Evolutionary conservation across 805 yeast species (phyloP), one percentile per base, ranked within the genome.

Genomic region (Soucietia sequanensis): DNA sequence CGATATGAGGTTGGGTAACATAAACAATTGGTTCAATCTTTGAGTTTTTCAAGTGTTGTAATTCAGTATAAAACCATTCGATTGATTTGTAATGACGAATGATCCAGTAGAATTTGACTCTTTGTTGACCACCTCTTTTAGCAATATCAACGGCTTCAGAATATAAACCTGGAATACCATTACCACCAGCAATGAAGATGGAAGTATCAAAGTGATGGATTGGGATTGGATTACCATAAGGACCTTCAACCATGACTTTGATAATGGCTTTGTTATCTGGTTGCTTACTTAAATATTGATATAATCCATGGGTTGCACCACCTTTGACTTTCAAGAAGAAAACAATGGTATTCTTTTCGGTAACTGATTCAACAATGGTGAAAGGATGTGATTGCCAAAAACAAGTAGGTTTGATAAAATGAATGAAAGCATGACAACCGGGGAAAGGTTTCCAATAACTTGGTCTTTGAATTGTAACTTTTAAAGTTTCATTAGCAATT

Each of bases 381-480:
- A 81, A 81, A 3, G 88, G 88, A 52, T 81, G 87, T 1, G 85
- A 78, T 46, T 81, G 81, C 77, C 81, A 76, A 47, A 78, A 75
- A 46, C 73, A 56, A 23, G 61, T 44, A 28, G 67, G 62, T 23
- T 48, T 60, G 28, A 77, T 47, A 42, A 75, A 65, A 44, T 75
- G 78, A 13, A 81, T 54, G 58, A 76, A 81, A 19, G 78, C 77
- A 53, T 76, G 81, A 15, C 81, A 79, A 2, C 87, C 87, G 1
- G 84, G 82, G 31, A 57, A 55, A 4, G 74, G 66, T 16, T 65
- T 62, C 81, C 84, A 81, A 46, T 68, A 54, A 3, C 65, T 61
- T 1, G 85, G 80, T 27, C 66, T 70, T 14, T 71, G 72, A 10
- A 78, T 65, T 11, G 66, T 58, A 15, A 81, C 63, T 43, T 71